Conservation (phyloP, 306 rosid genomes). For the Citrullus colocynthis region DNA sequence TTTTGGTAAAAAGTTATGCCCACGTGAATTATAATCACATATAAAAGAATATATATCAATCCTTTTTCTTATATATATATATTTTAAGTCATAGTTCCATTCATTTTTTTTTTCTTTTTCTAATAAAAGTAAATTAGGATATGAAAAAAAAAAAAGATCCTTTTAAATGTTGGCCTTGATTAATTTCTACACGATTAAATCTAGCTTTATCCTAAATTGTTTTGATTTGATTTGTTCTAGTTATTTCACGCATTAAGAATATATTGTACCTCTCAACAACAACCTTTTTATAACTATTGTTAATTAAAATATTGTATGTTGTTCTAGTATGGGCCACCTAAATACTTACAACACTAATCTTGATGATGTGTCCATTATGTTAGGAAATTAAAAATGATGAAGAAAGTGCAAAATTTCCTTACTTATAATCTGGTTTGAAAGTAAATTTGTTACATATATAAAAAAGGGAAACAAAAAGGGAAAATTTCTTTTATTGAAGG, state of each 20-base stretch:
- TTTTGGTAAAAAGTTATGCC: not conserved
- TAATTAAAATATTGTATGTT: too few relatives aligned
- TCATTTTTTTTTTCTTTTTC: not conserved
- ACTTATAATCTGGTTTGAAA: not conserved
- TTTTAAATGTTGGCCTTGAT: not conserved
- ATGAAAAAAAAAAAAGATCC: not conserved
- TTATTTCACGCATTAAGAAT: too few relatives aligned
- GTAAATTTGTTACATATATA: not conserved
- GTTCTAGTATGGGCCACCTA: too few relatives aligned
- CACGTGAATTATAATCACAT: not conserved
- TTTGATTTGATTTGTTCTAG: not conserved
- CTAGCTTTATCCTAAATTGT: not conserved
- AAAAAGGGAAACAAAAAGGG: not conserved
- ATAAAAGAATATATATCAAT: not conserved
- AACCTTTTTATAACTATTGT: too few relatives aligned
- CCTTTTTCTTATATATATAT: not conserved
- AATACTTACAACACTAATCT: not conserved
- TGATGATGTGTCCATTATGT: not conserved
- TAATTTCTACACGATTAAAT: not conserved
- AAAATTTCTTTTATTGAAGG: not conserved
- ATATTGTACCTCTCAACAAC: too few relatives aligned
- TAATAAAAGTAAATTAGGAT: not conserved
- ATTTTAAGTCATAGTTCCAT: not conserved
- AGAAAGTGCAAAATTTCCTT: too few relatives aligned
- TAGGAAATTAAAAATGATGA: not conserved